phyloP scores from a whole-genome alignment of 139 green algal species.

The Coelastrella sp. region DNA sequence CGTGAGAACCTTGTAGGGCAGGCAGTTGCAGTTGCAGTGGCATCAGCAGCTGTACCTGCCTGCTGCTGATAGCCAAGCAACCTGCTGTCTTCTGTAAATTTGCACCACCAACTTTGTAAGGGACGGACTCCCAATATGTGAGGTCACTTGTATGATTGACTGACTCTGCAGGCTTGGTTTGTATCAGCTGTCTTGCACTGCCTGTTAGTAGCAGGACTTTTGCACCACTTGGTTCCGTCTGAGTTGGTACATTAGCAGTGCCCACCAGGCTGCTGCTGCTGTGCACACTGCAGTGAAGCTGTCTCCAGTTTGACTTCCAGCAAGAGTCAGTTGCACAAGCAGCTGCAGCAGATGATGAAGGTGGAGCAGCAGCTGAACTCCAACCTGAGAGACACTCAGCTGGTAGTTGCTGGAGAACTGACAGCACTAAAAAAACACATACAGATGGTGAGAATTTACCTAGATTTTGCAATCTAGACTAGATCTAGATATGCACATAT shows the following conservation, averaged over 20 bases:
- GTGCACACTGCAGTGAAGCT: background rate
- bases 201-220: background rate
- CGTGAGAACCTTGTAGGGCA: background rate
- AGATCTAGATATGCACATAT: background rate
- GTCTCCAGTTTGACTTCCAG: background rate
- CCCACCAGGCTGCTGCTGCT: background rate
- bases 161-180: too few species aligned
- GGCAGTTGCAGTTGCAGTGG: too few species aligned
- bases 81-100: too few species aligned
- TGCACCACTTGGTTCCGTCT: background rate
- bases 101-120: too few species aligned
- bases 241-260: background rate
- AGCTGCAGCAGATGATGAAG: conserved; percentile 1
- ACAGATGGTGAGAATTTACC: background rate
- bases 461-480: background rate
- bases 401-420: conserved; percentile 8
- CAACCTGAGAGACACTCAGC: background rate
- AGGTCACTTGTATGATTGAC: too few species aligned
- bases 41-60: too few species aligned
- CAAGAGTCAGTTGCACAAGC: conserved; percentile 28
- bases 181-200: too few species aligned
- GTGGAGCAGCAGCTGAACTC: background rate
- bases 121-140: too few species aligned
- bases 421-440: background rate
- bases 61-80: too few species aligned